These are phyloP conservation scores for Lentinus polychrous DNA, from an alignment of 1,284 basidiomycete genomes.

Conservation along the genomic window DNA sequence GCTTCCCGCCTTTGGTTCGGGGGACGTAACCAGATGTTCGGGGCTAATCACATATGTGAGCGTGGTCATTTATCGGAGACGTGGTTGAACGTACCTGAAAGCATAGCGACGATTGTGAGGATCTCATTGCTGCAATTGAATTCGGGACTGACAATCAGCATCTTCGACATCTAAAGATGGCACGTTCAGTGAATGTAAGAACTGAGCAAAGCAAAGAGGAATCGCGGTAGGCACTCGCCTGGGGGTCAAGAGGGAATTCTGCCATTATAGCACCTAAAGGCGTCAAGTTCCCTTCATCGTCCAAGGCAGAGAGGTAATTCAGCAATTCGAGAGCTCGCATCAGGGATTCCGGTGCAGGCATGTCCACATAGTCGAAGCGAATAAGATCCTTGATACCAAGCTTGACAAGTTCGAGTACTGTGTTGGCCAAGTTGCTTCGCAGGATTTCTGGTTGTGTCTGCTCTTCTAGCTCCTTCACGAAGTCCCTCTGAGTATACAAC, in stretches of 20 bases:
- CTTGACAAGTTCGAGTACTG: conserved; percentile 92
- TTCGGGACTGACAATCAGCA: conserved; percentile 91
- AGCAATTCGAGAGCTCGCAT: conserved; percentile 96
- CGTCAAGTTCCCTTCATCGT: conserved; percentile 93
- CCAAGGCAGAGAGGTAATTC: conserved; percentile 88
- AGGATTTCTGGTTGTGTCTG: conserved; percentile 97
- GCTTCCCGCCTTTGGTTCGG: conserved; percentile 85
- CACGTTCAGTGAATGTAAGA: not conserved
- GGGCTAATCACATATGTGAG: conserved; percentile 46
- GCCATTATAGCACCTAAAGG: conserved; percentile 90
- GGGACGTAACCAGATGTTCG: conserved; percentile 91
- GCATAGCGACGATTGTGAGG: conserved; percentile 92
- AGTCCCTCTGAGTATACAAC: conserved; percentile 96
- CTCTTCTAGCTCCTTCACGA: conserved; percentile 91
- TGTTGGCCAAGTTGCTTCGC: conserved; percentile 88
- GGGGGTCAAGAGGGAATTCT: conserved; percentile 96
- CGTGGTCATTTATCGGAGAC: not conserved
- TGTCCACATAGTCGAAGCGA: conserved; percentile 92
- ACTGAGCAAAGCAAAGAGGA: not conserved
- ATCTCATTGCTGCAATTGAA: conserved; percentile 97
- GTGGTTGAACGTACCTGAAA: conserved; percentile 59
- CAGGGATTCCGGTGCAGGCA: conserved; percentile 94
- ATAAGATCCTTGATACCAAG: conserved; percentile 91
- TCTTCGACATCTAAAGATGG: conserved; percentile 69
- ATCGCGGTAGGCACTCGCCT: conserved; percentile 49